Base-by-base conservation (phyloP, 805 yeast species). In the Kazachstania martiniae region DNA sequence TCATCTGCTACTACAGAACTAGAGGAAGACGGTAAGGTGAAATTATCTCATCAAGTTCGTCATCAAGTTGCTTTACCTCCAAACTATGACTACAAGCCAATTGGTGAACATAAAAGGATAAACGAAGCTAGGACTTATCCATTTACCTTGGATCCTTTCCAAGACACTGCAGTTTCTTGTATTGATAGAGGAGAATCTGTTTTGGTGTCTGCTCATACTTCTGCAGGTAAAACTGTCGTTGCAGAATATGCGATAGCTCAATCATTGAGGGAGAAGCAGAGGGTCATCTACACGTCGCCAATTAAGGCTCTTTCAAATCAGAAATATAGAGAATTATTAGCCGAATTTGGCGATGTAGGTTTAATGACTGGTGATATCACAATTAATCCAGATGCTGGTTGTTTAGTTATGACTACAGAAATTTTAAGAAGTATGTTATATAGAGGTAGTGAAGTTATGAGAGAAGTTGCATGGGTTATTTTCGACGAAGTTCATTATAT, bases 331-430 rank as follows among this genome's bases (percentile, higher is more conserved):
- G 97, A 87, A 56, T 65, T 91, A 44, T 65, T 78, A 36, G 94
- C 94, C 2, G 94, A 87, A 49, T 84, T 91, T 64, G 89, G 91
- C 15, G 97, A 91, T 56, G 97, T 91, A 19, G 99, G 99, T 31
- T 69, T 91, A 39, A 91, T 91, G 94, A 91, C 99, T 9, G 99
- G 99, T 58, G 99, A 91, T 68, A 95, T 91, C 28, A 89, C 96
- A 17, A 91, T 91, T 43, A 91, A 91, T 49, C 97, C 97, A 4
- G 96, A 89, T 47, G 99, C 98, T 4, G 89, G 94, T 27, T 91
- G 99, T 65, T 66, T 91, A 43, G 96, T 91, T 31, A 91, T 91
- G 99, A 91, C 99, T 14, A 91, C 99, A 0, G 99, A 91, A 61
- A 93, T 91, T 78, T 66, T 91, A 49, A 66, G 99, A 51, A 79